Conservation (phyloP, 2,329 filamentous ascomycete species). For the Aschersonia sp. region DNA sequence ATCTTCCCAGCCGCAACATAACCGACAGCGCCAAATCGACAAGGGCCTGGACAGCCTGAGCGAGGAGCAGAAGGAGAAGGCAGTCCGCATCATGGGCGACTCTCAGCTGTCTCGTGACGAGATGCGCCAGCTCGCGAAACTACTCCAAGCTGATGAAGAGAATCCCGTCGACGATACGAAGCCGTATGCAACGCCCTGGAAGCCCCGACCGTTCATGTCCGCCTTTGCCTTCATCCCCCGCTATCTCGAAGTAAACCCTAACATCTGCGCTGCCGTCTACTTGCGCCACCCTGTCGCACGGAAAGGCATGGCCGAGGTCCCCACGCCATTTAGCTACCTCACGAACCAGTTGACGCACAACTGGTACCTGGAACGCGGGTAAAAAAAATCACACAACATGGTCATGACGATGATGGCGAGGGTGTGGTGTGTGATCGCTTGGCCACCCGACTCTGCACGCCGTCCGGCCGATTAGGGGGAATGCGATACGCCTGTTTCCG, state of each 20-base stretch:
- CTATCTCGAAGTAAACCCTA: slow-evolving; percentile 96
- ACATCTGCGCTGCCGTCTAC: slow-evolving; percentile 90
- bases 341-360: slow-evolving; percentile 75
- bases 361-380: slow-evolving; percentile 83
- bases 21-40: slow-evolving; percentile 16
- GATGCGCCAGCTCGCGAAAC: slow-evolving; percentile 33
- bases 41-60: slow-evolving; percentile 19
- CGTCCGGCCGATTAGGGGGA: no score
- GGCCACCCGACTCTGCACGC: no score
- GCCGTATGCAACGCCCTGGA: slow-evolving; percentile 86
- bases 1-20: slow-evolving; percentile 9
- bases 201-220: slow-evolving; percentile 71
- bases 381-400: slow-evolving; percentile 11
- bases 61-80: slow-evolving; percentile 17
- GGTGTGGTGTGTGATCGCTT: no score
- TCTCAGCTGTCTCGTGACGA: slow-evolving; percentile 30
- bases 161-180: slow-evolving; percentile 66
- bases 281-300: slow-evolving; percentile 84
- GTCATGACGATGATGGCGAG: no score
- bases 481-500: no score
- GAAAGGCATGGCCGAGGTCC: slow-evolving; percentile 66
- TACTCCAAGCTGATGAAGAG: slow-evolving; percentile 50
- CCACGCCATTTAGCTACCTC: slow-evolving; percentile 60
- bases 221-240: slow-evolving; percentile 90
- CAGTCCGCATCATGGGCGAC: slow-evolving; percentile 17